Evolutionary conservation across 139 green algal species (phyloP).

Genomic region (Raphidocelis subcapitata): DNA sequence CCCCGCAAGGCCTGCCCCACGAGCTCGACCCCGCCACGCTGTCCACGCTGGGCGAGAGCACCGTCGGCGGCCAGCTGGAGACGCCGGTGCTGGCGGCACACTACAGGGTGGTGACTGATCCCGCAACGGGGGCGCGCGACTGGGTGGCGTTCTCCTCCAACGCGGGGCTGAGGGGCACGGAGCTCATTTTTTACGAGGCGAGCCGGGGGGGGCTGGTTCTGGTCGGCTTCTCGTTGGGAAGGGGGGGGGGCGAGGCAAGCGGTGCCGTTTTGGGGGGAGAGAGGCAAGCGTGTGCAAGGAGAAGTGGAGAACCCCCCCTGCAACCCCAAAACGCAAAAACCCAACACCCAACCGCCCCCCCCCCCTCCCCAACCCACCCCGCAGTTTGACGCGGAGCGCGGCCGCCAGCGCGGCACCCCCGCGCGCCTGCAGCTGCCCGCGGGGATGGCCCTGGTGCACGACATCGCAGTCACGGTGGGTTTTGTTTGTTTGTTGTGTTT

Average conservation of each 20-base stretch:
- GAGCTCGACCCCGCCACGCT: conserved; percentile 36
- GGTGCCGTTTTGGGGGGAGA: no score
- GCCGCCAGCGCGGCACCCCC: no score
- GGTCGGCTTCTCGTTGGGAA: no score
- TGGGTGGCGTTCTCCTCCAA: conserved; percentile 27
- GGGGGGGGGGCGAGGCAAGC: no score
- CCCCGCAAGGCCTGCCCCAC: conserved; percentile 43
- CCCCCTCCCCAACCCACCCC: no score
- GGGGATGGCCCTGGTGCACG: conserved; percentile 47
- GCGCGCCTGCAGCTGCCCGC: neutral
- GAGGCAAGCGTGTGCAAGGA: no score
- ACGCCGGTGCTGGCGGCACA: conserved; percentile 37
- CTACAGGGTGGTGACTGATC: conserved; percentile 38
- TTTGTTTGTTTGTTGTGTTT: no score
- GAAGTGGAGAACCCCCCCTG: no score
- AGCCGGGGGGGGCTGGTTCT: no score
- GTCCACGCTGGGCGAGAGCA: conserved; percentile 38
- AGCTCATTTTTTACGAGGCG: conserved; percentile 32
- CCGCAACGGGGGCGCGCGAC: neutral
- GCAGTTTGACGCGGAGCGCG: no score
- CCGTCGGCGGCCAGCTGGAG: conserved; percentile 37
- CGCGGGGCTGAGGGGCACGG: conserved; percentile 10
- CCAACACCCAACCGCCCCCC: no score
- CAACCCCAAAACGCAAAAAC: no score
- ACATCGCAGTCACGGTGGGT: conserved; percentile 55